Evolutionary conservation across 805 yeast species (phyloP), one percentile per base, ranked within the genome.

Genomic region (Yamadazyma phyllophila): DNA sequence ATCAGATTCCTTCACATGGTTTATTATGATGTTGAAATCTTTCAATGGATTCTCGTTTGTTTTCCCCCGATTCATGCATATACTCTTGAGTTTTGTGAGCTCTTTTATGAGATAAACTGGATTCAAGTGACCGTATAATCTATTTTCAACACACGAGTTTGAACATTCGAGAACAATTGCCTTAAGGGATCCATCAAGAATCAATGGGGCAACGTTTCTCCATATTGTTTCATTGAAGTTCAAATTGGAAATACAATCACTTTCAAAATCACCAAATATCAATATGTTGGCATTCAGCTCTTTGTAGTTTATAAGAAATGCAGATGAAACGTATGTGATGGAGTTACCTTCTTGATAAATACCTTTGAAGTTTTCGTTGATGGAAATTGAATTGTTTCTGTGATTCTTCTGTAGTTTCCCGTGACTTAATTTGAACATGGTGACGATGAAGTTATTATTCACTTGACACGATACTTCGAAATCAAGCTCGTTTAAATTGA

Each of bases 251-350:
- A 69, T 59, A 4, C 56, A 33, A 58, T 88, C 96, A 39, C 85
- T 75, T 59, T 90, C 96, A 30, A 88, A 78, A 59, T 90, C 97
- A 1, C 97, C 97, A 73, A 89, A 88, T 2, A 85, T 61, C 7
- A 89, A 61, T 2, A 89, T 40, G 16, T 69, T 66, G 7, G 69
- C 52, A 10, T 63, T 55, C 0, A 71, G 53, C 0, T 29, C 24
- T 3, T 39, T 55, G 37, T 76, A 70, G 7, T 67, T 60, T 30
- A 88, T 57, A 17, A 88, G 65, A 58, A 73, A 90, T 2, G 89
- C 84, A 2, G 88, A 77, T 34, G 47, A 49, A 63, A 74, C 52
- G 62, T 73, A 68, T 31, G 45, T 41, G 32, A 34, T 40, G 7
- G 45, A 40, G n/a, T 36, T 31, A 7, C 32, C 13, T 34, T 44